Conservation (phyloP, 495 filamentous ascomycete species). For the Neurospora sp. region DNA sequence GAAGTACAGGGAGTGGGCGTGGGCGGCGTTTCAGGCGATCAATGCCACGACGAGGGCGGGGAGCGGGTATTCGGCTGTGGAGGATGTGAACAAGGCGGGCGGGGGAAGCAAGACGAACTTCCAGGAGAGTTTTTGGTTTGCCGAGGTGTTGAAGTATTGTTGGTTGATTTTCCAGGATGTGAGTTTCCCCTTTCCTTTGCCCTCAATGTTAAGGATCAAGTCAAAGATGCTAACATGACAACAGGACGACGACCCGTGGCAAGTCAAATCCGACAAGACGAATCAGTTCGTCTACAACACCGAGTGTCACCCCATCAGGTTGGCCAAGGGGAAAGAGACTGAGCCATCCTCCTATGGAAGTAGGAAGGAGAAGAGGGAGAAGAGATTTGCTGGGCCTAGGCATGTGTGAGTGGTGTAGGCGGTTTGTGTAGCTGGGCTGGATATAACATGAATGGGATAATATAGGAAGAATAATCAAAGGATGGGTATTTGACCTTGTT, state of each 20-base stretch:
- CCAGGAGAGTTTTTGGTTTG: constrained; percentile 87
- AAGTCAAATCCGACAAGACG: constrained; percentile 45
- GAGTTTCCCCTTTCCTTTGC: not conserved
- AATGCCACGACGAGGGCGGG: constrained; percentile 52
- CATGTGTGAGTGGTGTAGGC: not conserved
- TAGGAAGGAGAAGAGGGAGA: not conserved
- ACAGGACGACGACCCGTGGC: constrained; percentile 47
- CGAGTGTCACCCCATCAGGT: constrained; percentile 68
- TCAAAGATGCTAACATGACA: not conserved
- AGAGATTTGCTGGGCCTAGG: not conserved
- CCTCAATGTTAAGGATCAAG: too few relatives aligned
- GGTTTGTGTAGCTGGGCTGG: not conserved
- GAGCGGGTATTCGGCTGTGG: constrained; percentile 56
- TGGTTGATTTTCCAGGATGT: constrained; percentile 48
- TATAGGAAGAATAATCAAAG: too few relatives aligned
- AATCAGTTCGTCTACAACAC: constrained; percentile 76
- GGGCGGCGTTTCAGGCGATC: constrained; percentile 68
- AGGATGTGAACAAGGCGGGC: constrained; percentile 50
- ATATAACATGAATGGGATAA: not conserved
- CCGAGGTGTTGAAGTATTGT: constrained; percentile 80
- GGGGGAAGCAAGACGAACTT: constrained; percentile 58
- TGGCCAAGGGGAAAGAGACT: constrained; percentile 17
- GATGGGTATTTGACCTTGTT: not conserved
- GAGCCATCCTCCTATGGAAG: not conserved
- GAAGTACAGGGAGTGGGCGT: constrained; percentile 75